Evolutionary conservation across 2,329 filamentous ascomycete species (phyloP), one percentile per base, ranked within the genome.

Genomic region (Diaporthe citri): DNA sequence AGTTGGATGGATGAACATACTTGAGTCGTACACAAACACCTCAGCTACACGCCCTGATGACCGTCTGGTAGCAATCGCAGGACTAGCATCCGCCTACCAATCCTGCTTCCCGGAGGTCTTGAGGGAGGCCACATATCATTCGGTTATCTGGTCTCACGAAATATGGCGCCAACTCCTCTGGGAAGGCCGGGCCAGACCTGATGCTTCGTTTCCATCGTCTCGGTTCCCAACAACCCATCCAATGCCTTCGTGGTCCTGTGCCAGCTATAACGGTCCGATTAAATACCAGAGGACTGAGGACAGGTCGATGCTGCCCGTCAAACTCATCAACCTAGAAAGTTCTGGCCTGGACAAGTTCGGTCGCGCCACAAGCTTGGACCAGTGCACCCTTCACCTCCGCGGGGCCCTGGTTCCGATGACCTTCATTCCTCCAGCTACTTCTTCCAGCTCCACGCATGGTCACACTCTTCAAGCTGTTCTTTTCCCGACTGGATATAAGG

Each of bases 21-120:
- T 71, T 25, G 48, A 59, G 25, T 34, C 25, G 8, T 71, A 71
- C 17, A 46, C 51, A 3, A 43, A 9, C 8, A 71, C 67, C 2
- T 71, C 67, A 22, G 67, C 43, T 7, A 71, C 67, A 6, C 31
- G 41, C 6, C 25, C 25, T 2, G 67, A 71, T n/a, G 67, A 71
- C 36, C 67, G 67, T 28, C 15, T 71, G 22, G 67, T 57, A 22
- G 52, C 67, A 15, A 71, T 71, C 36, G 67, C 67, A 34, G 67
- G 67, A 8, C 36, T 71, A 12, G 51, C 52, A 22, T 51, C 62
- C 15, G 15, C 52, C 25, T 31, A 56, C 15, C 12, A 7, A 34
- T 43, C 34, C 7, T 8, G 13, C 2, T 59, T n/a, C 36, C 39
- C 52, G 4, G 25, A 5, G 20, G 3, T 34, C 22, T n/a, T 57